Conservation (phyloP, 2,329 filamentous ascomycete genomes). For the Paraconiothyrium sp. region DNA sequence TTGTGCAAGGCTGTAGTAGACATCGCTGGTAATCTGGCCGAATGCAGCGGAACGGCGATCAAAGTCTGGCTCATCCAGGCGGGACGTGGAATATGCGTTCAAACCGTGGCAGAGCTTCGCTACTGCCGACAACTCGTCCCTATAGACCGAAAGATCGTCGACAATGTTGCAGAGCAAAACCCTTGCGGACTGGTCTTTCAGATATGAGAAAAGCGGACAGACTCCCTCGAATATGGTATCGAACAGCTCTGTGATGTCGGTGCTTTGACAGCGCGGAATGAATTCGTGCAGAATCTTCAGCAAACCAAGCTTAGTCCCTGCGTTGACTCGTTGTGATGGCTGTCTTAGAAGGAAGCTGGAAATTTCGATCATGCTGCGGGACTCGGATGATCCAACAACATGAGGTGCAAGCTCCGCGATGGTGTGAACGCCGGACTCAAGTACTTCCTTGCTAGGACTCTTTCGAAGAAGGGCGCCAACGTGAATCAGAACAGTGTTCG, state of each 20-base stretch:
- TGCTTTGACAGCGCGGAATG: slow-evolving; percentile 70
- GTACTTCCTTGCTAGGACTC: slow-evolving; percentile 74
- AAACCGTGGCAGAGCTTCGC: slow-evolving; percentile 78
- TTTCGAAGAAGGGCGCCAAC: slow-evolving; percentile 64
- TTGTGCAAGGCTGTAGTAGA: slow-evolving; percentile 71
- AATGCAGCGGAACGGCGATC: slow-evolving; percentile 83
- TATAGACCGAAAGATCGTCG: slow-evolving; percentile 72
- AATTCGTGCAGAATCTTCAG: slow-evolving; percentile 84
- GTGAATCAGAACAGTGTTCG: slow-evolving; percentile 70
- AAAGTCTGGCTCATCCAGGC: slow-evolving; percentile 88
- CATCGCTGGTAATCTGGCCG: slow-evolving; percentile 72
- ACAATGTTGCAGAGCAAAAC: slow-evolving; percentile 78
- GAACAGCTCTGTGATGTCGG: slow-evolving; percentile 67
- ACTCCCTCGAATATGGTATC: slow-evolving; percentile 76
- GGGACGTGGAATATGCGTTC: slow-evolving; percentile 78
- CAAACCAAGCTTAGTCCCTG: slow-evolving; percentile 82
- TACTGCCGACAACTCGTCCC: slow-evolving; percentile 68
- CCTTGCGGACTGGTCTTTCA: slow-evolving; percentile 82
- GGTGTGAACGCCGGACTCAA: slow-evolving; percentile 81
- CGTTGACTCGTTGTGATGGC: slow-evolving; percentile 82
- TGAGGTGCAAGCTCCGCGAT: slow-evolving; percentile 73
- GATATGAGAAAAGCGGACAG: slow-evolving; percentile 86
- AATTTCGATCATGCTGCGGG: slow-evolving; percentile 80
- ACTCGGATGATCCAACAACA: slow-evolving; percentile 61
- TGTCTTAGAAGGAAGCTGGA: slow-evolving; percentile 84